Evolutionary conservation across 202 grass and related monocot species (phyloP).

Genomic region (Eragrostis tef): DNA sequence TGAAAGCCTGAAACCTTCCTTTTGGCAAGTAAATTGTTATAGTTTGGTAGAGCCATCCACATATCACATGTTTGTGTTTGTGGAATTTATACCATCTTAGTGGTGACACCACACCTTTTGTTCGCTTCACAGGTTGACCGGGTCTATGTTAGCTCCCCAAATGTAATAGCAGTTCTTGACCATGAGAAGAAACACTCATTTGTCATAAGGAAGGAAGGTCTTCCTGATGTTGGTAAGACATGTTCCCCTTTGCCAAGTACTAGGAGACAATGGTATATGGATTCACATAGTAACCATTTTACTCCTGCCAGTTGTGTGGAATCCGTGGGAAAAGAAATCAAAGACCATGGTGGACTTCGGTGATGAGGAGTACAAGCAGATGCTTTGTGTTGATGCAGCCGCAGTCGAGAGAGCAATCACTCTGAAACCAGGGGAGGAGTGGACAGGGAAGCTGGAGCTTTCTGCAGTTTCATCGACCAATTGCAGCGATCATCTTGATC

Average conservation of each 20-base stretch:
- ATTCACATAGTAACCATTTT: slow-evolving; percentile 15
- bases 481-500: slow-evolving; percentile 85
- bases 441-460: slow-evolving; percentile 82
- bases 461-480: slow-evolving; percentile 73
- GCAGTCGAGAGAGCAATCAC: slow-evolving; percentile 67
- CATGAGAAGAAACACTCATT: slow-evolving; percentile 95
- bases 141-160: slow-evolving; percentile 81
- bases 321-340: slow-evolving; percentile 94
- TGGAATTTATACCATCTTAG: not conserved
- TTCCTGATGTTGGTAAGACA: slow-evolving; percentile 77
- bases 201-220: slow-evolving; percentile 82
- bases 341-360: slow-evolving; percentile 75
- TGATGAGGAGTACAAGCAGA: slow-evolving; percentile 94
- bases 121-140: slow-evolving; percentile 69
- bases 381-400: slow-evolving; percentile 80
- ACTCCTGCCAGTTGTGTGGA: slow-evolving; percentile 77
- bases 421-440: slow-evolving; percentile 87
- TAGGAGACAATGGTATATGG: not conserved
- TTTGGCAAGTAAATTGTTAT: not conserved
- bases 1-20: not conserved
- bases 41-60: not conserved
- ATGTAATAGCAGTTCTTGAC: slow-evolving; percentile 85
- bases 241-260: not conserved
- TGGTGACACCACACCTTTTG: not conserved
- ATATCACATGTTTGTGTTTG: not conserved